phyloP scores from a whole-genome alignment of 2,329 filamentous ascomycete species.

The Endoconidiophora polonica region DNA sequence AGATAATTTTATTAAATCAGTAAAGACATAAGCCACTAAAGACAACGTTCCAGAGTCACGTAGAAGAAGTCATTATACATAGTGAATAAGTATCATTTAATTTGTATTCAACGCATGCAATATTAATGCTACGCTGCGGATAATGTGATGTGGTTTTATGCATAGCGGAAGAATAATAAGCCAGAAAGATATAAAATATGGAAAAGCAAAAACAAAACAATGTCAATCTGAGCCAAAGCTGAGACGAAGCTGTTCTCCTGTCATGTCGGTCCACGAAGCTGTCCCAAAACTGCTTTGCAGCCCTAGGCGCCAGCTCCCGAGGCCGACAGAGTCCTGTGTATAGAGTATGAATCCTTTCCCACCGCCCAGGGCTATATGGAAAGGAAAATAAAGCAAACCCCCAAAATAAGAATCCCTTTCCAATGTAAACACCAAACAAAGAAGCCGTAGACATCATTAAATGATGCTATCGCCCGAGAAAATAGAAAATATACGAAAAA shows the following conservation, averaged over 20 bases:
- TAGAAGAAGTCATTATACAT: too few species aligned
- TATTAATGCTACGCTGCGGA: too few species aligned
- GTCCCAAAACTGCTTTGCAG: too few species aligned
- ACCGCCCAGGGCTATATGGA: background rate
- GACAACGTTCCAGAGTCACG: too few species aligned
- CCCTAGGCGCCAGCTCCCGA: too few species aligned
- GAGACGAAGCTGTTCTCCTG: background rate
- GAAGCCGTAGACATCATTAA: background rate
- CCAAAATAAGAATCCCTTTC: background rate
- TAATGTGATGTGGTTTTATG: too few species aligned
- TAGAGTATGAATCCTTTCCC: too few species aligned
- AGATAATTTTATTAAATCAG: too few species aligned
- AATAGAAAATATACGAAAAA: background rate
- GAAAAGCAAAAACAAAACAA: background rate
- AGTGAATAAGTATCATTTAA: too few species aligned
- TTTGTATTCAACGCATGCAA: too few species aligned
- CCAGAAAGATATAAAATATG: background rate
- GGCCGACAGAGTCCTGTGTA: too few species aligned
- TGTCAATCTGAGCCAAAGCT: background rate
- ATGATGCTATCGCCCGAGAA: background rate
- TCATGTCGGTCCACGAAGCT: background rate
- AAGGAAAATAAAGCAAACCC: background rate
- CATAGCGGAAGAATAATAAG: background rate
- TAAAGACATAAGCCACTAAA: too few species aligned
- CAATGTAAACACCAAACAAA: background rate